Conservation (phyloP, 805 yeast species). For the Hanseniaspora mollemarum region DNA sequence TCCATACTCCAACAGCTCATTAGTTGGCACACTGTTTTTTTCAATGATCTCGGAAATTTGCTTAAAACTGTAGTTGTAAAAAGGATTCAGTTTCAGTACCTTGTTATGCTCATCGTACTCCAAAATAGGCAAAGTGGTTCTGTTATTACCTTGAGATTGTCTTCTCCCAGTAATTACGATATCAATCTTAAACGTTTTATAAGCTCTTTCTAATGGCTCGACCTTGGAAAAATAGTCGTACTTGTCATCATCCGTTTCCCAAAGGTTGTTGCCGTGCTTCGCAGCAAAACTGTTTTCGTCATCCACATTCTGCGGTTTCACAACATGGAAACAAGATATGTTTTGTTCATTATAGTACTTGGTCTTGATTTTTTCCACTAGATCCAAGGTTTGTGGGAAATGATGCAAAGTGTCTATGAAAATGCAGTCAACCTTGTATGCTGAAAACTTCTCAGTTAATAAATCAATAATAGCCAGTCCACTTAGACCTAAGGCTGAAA, state of each 20-base stretch:
- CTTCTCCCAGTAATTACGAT: conserved; percentile 91
- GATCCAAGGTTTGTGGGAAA: conserved; percentile 81
- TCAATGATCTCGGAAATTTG: conserved; percentile 63
- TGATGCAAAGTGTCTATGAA: conserved; percentile 87
- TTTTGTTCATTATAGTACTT: conserved; percentile 38
- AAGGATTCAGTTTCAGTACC: conserved; percentile 76
- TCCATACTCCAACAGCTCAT: conserved; percentile 70
- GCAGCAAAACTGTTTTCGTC: conserved; percentile 52
- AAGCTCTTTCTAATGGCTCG: conserved; percentile 83
- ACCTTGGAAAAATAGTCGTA: conserved; percentile 85
- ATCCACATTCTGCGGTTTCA: conserved; percentile 48
- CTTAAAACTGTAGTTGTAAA: conserved; percentile 68
- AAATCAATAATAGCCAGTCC: conserved; percentile 83
- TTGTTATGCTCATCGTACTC: conserved; percentile 64
- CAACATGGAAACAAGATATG: conserved; percentile 45
- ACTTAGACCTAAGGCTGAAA: conserved; percentile 90
- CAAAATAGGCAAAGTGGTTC: conserved; percentile 58
- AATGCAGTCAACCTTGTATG: conserved; percentile 35
- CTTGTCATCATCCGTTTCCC: conserved; percentile 70
- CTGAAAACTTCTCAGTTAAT: conserved; percentile 30
- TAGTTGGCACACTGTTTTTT: conserved; percentile 67
- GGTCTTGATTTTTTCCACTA: conserved; percentile 47
- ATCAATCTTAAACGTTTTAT: conserved; percentile 54
- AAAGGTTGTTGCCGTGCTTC: conserved; percentile 62
- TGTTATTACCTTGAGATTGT: conserved; percentile 76